These are phyloP conservation scores for Tremella mesenterica DNA, from an alignment of 768 basidiomycete genomes.

Conservation along the genomic window DNA sequence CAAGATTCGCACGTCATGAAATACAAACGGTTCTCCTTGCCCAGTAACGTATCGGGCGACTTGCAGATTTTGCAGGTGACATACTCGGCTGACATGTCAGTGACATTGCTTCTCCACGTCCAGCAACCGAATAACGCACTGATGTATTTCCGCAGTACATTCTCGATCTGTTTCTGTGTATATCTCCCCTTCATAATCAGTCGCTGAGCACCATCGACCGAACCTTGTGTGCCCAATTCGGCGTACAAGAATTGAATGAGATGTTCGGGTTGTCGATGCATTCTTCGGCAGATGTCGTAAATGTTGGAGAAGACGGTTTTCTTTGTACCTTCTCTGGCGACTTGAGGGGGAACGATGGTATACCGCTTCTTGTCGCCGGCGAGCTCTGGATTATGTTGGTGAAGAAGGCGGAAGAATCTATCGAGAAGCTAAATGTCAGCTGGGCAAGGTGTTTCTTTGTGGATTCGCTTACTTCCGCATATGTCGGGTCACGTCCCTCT, in stretches of 20 bases:
- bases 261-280: constrained; percentile 96
- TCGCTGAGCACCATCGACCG: constrained; percentile 81
- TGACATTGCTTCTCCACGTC: neutral
- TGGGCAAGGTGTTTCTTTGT: neutral
- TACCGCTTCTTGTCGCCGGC: constrained; percentile 79
- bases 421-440: constrained; percentile 61
- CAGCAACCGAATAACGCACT: constrained; percentile 52
- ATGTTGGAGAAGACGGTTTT: constrained; percentile 95
- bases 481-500: constrained; percentile 92
- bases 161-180: constrained; percentile 97
- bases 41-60: constrained; percentile 90
- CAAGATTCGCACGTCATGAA: constrained; percentile 54
- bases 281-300: constrained; percentile 92
- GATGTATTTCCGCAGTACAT: constrained; percentile 90
- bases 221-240: constrained; percentile 96
- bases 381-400: constrained; percentile 86
- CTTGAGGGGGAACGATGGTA: constrained; percentile 90
- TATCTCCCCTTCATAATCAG: constrained; percentile 96
- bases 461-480: constrained; percentile 63
- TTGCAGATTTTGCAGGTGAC: constrained; percentile 99
- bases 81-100: constrained; percentile 66
- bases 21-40: constrained; percentile 97
- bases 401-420: constrained; percentile 83
- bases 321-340: constrained; percentile 93
- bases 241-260: constrained; percentile 95